A percentile compares a stretch with the other conserved stretches of the same genome.
Evolutionary conservation across 768 basidiomycete species (phyloP).

Genomic region (Boletus tomentosulus): DNA sequence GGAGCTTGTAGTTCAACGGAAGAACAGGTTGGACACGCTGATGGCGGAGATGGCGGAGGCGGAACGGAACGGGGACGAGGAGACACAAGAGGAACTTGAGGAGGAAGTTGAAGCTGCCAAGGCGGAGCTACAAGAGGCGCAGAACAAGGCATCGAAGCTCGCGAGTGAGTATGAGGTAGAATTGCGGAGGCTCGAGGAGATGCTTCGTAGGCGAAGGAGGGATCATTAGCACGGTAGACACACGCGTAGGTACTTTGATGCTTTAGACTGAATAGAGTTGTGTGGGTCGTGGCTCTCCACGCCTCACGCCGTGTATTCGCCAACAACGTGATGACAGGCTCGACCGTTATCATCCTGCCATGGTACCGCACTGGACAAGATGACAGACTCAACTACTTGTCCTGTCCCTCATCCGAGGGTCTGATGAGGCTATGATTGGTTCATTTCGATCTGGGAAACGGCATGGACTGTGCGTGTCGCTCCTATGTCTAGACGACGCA

Average conservation of each 20-base stretch:
- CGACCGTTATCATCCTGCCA: background rate
- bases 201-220: conserved; percentile 15
- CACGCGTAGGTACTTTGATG: too few species aligned
- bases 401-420: conserved; percentile 1
- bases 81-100: conserved; percentile 41
- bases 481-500: conserved; percentile 5
- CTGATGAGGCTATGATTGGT: conserved; percentile 14
- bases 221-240: background rate
- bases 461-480: conserved; percentile 17
- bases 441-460: conserved; percentile 15
- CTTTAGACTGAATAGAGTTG: background rate
- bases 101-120: conserved; percentile 30
- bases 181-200: conserved; percentile 23
- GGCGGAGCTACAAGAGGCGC: conserved; percentile 19
- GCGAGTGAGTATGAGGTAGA: conserved; percentile 26
- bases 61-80: conserved; percentile 40
- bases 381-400: background rate
- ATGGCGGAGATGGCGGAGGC: conserved; percentile 44
- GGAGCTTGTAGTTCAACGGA: conserved; percentile 40
- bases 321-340: background rate
- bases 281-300: background rate
- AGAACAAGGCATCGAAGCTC: conserved; percentile 22
- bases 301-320: background rate
- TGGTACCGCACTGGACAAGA: conserved; percentile 1
- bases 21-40: conserved; percentile 42